Evolutionary conservation across 768 basidiomycete genomes (phyloP).

Genomic region (Candolleomyces eurysporus): DNA sequence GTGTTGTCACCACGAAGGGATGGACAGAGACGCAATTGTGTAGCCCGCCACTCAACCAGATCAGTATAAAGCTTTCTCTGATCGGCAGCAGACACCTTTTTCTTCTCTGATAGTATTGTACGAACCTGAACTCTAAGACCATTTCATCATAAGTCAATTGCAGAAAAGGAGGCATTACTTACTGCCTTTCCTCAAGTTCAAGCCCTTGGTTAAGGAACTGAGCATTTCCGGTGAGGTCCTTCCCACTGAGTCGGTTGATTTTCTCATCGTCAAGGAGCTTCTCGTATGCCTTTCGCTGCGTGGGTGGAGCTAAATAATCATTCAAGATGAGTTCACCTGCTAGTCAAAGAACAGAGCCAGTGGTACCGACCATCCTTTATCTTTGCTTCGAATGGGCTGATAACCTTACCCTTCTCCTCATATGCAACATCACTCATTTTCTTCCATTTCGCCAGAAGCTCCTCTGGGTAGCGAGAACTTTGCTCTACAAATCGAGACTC

Average conservation of each 20-base stretch:
- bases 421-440: not conserved
- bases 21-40: no score
- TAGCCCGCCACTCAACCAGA: no score
- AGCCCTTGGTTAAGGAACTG: not conserved
- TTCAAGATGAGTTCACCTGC: no score
- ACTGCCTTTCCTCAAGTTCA: not conserved
- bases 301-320: not conserved
- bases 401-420: not conserved
- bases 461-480: not conserved
- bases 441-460: not conserved
- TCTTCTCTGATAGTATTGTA: no score
- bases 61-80: no score
- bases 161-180: not conserved
- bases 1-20: not conserved
- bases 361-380: not conserved
- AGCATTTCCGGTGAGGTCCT: not conserved
- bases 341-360: no score
- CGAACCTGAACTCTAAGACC: no score
- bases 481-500: not conserved
- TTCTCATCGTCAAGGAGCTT: not conserved
- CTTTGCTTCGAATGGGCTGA: not conserved
- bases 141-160: not conserved
- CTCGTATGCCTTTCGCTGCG: not conserved
- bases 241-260: not conserved
- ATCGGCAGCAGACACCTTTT: no score